Conservation (phyloP, 257 asterid genomes). For the Forsythia viridissima region DNA sequence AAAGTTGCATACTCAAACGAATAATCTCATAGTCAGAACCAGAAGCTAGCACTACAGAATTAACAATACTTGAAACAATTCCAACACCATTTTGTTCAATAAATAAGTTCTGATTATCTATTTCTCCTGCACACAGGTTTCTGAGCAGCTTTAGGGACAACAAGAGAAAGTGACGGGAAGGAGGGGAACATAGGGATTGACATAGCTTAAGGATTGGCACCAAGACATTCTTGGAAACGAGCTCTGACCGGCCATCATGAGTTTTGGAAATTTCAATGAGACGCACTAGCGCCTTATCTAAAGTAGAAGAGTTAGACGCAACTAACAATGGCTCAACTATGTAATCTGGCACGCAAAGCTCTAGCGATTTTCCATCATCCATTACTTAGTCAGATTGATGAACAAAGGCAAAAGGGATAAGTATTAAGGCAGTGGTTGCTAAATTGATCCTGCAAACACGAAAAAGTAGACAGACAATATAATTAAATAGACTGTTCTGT, state of each 20-base stretch:
- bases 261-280: constrained; percentile 64
- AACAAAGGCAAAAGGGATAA: not conserved
- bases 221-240: constrained; percentile 49
- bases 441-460: constrained; percentile 24
- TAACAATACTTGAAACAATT: constrained; percentile 40
- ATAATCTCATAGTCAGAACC: constrained; percentile 44
- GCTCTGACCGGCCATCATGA: constrained; percentile 52
- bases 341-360: constrained; percentile 35
- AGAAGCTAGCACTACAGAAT: constrained; percentile 33
- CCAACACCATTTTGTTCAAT: constrained; percentile 61
- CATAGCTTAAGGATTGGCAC: constrained; percentile 52
- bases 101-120: constrained; percentile 62
- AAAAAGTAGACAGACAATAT: constrained; percentile 10
- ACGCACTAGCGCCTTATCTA: constrained; percentile 51
- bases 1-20: constrained; percentile 62
- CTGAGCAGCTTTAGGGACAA: constrained; percentile 66
- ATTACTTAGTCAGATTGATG: constrained; percentile 24
- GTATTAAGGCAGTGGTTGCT: not conserved
- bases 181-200: constrained; percentile 38
- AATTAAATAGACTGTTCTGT: not conserved
- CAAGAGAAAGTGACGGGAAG: constrained; percentile 44
- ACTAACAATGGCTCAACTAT: constrained; percentile 37
- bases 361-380: constrained; percentile 30
- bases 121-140: constrained; percentile 87
- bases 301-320: constrained; percentile 40